Conservation (phyloP, 345 rosid species). For the Mangifera indica region DNA sequence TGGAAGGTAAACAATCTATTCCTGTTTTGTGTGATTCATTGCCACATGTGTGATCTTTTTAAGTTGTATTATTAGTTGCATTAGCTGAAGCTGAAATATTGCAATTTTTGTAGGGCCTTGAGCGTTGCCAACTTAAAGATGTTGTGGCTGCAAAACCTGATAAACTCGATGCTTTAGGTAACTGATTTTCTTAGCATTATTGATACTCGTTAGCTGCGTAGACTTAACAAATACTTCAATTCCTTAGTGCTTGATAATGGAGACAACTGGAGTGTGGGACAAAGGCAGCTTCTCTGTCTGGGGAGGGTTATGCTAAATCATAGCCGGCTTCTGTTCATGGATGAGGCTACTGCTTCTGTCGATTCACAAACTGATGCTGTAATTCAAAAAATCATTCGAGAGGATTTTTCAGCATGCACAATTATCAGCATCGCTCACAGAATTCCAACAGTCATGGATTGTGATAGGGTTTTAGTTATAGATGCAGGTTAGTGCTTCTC, state of each 20-base stretch:
- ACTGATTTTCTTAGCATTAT: background rate
- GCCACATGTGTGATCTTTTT: no score
- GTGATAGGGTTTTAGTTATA: slow-evolving; percentile 79
- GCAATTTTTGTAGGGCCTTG: slow-evolving; percentile 54
- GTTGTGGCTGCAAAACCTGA: slow-evolving; percentile 70
- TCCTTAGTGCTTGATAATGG: slow-evolving; percentile 84
- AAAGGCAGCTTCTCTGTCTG: slow-evolving; percentile 87
- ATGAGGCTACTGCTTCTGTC: slow-evolving; percentile 95
- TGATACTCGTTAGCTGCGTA: no score
- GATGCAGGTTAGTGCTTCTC: slow-evolving; percentile 56
- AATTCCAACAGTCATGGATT: slow-evolving; percentile 97
- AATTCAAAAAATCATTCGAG: slow-evolving; percentile 84
- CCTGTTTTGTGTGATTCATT: background rate
- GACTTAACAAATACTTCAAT: background rate
- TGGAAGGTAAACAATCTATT: slow-evolving; percentile 63
- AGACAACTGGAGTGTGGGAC: slow-evolving; percentile 99
- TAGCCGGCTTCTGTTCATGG: slow-evolving; percentile 77
- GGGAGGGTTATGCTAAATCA: slow-evolving; percentile 90
- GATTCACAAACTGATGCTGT: slow-evolving; percentile 90
- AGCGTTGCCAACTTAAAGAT: slow-evolving; percentile 89
- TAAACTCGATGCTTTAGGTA: slow-evolving; percentile 78
- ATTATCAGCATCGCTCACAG: slow-evolving; percentile 96
- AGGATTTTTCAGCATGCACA: slow-evolving; percentile 78
- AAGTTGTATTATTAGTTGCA: background rate
- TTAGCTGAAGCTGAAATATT: slow-evolving; percentile 1